phyloP scores from a whole-genome alignment of 2,329 filamentous ascomycete species.

The Chrysoporthe austroafricana region DNA sequence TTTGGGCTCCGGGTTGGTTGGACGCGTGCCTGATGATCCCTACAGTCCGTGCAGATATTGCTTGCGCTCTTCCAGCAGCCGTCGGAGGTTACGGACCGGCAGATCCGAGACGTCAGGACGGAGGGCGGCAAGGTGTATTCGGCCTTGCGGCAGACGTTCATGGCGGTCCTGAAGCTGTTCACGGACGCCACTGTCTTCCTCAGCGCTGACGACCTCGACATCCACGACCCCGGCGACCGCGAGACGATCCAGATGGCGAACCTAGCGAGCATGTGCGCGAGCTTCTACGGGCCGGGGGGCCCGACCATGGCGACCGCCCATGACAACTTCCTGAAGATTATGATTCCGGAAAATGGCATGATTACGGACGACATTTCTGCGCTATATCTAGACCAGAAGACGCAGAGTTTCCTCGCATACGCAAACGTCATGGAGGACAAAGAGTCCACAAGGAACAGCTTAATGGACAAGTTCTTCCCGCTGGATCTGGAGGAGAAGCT shows the following conservation, averaged over 20 bases:
- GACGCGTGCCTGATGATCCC: constrained; percentile 5
- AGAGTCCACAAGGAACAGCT: constrained; percentile 51
- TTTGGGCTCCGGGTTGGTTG: background rate
- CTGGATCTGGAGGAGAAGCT: constrained; percentile 57
- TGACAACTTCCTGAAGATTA: constrained; percentile 50
- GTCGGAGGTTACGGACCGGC: constrained; percentile 35
- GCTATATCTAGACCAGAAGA: constrained; percentile 52
- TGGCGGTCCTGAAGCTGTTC: constrained; percentile 39
- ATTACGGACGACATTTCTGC: constrained; percentile 47
- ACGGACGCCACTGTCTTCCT: constrained; percentile 39
- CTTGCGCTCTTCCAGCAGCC: constrained; percentile 42
- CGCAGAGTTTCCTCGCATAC: constrained; percentile 56
- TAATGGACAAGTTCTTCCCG: constrained; percentile 60
- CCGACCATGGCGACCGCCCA: constrained; percentile 48
- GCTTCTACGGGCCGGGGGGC: constrained; percentile 34
- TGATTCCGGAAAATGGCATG: constrained; percentile 44
- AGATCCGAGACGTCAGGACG: constrained; percentile 37
- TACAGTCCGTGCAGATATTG: constrained; percentile 43
- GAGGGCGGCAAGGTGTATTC: constrained; percentile 42
- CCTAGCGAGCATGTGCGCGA: constrained; percentile 46
- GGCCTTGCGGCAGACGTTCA: constrained; percentile 39
- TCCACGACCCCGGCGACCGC: constrained; percentile 43
- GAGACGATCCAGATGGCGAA: constrained; percentile 53
- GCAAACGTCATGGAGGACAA: constrained; percentile 55
- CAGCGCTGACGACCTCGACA: constrained; percentile 43